These are phyloP conservation scores for Fusarium oxysporum DNA, from an alignment of 2,329 filamentous ascomycete genomes.

Conservation along the genomic window DNA sequence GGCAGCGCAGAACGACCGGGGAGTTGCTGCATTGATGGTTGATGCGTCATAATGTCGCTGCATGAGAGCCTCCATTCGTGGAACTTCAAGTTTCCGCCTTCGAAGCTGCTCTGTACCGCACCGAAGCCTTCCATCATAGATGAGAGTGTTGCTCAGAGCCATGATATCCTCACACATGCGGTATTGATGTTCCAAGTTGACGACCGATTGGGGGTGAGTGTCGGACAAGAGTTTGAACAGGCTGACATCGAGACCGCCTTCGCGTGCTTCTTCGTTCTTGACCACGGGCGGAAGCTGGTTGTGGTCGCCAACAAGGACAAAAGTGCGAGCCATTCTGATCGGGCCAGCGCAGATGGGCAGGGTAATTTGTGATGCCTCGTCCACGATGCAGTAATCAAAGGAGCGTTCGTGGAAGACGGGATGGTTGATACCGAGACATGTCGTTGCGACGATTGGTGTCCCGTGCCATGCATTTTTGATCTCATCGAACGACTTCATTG, in stretches of 20 bases:
- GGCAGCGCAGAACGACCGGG: conserved; percentile 67
- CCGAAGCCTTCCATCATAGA: conserved; percentile 90
- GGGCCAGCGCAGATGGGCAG: conserved; percentile 94
- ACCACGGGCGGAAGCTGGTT: conserved; percentile 95
- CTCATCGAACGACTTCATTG: conserved; percentile 82
- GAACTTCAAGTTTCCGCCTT: conserved; percentile 73
- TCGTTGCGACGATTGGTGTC: conserved; percentile 91
- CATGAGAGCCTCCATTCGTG: conserved; percentile 70
- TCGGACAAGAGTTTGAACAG: conserved; percentile 95
- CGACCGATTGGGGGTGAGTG: conserved; percentile 85
- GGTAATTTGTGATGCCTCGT: conserved; percentile 97
- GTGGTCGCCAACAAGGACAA: conserved; percentile 96
- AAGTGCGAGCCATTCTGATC: conserved; percentile 90
- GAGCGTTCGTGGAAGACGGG: conserved; percentile 86
- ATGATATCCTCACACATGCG: conserved; percentile 99
- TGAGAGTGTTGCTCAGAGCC: conserved; percentile 90
- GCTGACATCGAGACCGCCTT: conserved; percentile 89
- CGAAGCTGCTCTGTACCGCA: conserved; percentile 87
- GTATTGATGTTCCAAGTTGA: conserved; percentile 95
- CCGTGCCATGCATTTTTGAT: conserved; percentile 86
- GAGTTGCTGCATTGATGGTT: conserved; percentile 55
- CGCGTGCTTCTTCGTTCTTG: conserved; percentile 87
- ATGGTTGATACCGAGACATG: conserved; percentile 92
- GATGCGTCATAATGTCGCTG: conserved; percentile 68
- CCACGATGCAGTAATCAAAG: conserved; percentile 98